phyloP scores from a whole-genome alignment of 495 filamentous ascomycete species.

The Podospora fimiseda region DNA sequence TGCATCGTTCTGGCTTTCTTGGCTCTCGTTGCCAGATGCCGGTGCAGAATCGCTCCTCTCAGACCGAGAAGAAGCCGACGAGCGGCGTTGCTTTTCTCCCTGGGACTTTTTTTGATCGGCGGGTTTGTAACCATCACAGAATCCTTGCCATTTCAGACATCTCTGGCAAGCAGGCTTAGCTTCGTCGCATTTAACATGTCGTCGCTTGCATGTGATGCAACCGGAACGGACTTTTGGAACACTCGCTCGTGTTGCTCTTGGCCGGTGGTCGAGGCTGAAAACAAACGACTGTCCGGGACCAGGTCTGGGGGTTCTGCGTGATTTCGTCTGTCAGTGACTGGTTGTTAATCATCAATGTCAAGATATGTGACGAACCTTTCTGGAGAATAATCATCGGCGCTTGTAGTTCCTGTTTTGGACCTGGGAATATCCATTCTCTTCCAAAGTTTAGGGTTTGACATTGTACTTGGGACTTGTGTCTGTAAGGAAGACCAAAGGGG shows the following conservation, averaged over 20 bases:
- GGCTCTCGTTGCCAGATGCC: neutral
- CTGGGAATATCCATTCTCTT: neutral
- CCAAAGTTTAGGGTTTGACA: neutral
- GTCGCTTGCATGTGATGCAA: conserved; percentile 43
- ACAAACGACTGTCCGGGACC: conserved; percentile 7
- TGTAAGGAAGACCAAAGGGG: neutral
- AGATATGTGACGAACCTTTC: neutral
- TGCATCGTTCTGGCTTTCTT: too few relatives aligned
- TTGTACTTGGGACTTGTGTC: neutral
- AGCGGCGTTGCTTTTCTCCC: neutral
- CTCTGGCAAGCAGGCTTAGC: conserved; percentile 38
- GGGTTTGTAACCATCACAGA: conserved; percentile 21
- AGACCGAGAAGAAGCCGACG: conserved; percentile 2
- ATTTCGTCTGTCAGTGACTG: neutral
- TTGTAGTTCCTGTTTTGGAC: neutral
- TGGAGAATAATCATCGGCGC: neutral
- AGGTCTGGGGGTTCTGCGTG: neutral
- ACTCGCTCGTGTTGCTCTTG: conserved; percentile 21
- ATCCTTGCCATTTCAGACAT: conserved; percentile 25
- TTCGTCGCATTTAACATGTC: conserved; percentile 55
- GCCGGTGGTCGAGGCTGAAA: conserved; percentile 22
- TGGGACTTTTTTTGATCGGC: neutral
- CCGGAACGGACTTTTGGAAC: conserved; percentile 39
- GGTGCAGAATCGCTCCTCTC: neutral
- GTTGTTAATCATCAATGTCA: neutral